A percentile compares a stretch with the other conserved stretches of the same genome.
Conservation (phyloP, 345 rosid genomes). For the Rhodomyrtus tomentosa region DNA sequence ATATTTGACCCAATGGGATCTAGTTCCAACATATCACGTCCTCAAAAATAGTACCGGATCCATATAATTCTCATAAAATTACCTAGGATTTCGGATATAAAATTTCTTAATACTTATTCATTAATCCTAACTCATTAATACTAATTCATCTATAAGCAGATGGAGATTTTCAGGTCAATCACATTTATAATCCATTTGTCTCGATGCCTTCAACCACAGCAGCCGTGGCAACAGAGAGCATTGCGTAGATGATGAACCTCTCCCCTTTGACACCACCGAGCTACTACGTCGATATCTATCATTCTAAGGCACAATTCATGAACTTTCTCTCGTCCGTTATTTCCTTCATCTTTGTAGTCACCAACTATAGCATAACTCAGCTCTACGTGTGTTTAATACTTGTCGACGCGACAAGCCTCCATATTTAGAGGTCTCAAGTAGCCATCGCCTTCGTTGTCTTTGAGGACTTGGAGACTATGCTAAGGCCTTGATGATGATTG, state of each 20-base stretch:
- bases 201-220: not conserved
- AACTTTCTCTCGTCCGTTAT: not conserved
- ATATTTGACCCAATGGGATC: too few species aligned
- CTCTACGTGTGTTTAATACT: not conserved
- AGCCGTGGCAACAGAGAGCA: not conserved
- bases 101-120: too few species aligned
- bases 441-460: not conserved
- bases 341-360: not conserved
- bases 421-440: not conserved
- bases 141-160: too few species aligned
- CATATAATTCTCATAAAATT: too few species aligned
- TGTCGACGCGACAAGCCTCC: not conserved
- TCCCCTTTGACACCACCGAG: not conserved
- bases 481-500: not conserved
- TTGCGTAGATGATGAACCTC: not conserved
- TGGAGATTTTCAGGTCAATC: too few species aligned
- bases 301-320: not conserved
- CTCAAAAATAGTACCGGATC: too few species aligned
- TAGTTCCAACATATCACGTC: too few species aligned
- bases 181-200: not conserved
- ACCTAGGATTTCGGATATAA: too few species aligned
- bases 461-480: not conserved
- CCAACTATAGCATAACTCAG: not conserved
- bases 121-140: too few species aligned
- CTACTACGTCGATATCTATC: not conserved